phyloP scores from a whole-genome alignment of 257 asterid genomes.

The Salvia hispanica region DNA sequence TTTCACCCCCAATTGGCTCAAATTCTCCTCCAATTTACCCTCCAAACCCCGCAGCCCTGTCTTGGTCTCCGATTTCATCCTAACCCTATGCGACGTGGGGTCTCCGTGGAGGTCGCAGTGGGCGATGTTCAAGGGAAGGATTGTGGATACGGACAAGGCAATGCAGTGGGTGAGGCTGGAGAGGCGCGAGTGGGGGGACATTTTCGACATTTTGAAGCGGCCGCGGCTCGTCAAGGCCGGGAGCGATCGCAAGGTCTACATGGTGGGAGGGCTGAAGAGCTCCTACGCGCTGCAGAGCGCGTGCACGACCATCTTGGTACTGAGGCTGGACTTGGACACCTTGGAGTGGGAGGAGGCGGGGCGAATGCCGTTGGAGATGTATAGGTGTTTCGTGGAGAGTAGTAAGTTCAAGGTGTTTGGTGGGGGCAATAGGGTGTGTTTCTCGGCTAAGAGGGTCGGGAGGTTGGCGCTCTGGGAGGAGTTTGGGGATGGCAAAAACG shows the following conservation, averaged over 20 bases:
- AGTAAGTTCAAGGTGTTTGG: constrained; percentile 97
- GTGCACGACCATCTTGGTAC: constrained; percentile 78
- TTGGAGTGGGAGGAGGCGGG: constrained; percentile 97
- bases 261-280: constrained; percentile 84
- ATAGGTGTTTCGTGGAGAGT: constrained; percentile 71
- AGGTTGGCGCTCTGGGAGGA: constrained; percentile 87
- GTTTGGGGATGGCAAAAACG: constrained; percentile 53
- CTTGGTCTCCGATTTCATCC: constrained; percentile 59
- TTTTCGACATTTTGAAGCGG: constrained; percentile 75
- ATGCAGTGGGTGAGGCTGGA: constrained; percentile 84
- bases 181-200: constrained; percentile 88
- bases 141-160: constrained; percentile 44
- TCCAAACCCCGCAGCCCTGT: constrained; percentile 93
- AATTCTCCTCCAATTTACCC: constrained; percentile 82
- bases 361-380: constrained; percentile 90
- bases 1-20: constrained; percentile 61
- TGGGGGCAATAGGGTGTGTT: constrained; percentile 80
- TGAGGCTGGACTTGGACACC: constrained; percentile 83
- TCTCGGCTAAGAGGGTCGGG: constrained; percentile 87
- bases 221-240: constrained; percentile 77
- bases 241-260: constrained; percentile 58
- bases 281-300: constrained; percentile 74
- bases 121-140: constrained; percentile 73
- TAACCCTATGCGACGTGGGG: constrained; percentile 83
- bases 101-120: constrained; percentile 97